These are phyloP conservation scores for Aphanocladium album DNA, from an alignment of 2,329 filamentous ascomycete genomes.

Conservation along the genomic window DNA sequence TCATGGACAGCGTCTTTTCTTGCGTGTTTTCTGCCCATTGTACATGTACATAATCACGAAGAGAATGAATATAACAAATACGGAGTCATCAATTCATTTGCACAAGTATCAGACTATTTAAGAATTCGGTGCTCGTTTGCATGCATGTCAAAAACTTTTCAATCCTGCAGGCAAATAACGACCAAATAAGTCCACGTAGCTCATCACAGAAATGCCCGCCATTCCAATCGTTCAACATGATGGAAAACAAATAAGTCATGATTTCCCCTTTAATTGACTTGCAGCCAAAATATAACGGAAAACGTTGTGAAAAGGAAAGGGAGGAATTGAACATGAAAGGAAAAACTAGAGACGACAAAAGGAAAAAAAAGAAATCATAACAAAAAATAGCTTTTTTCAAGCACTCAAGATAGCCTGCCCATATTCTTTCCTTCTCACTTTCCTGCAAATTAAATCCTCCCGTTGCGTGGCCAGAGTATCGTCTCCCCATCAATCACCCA, in stretches of 20 bases:
- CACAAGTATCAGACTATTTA: neutral
- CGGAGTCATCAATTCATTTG: neutral
- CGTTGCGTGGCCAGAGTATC: neutral
- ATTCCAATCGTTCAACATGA: neutral
- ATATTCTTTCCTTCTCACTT: neutral
- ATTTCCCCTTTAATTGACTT: neutral
- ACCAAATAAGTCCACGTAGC: neutral
- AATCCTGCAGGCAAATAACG: neutral
- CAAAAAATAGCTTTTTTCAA: neutral
- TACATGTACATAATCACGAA: neutral
- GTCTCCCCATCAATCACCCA: neutral
- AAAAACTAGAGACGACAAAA: neutral
- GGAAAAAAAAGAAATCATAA: neutral
- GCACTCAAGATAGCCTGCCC: conserved; percentile 1
- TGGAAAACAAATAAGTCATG: neutral
- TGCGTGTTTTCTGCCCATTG: no score
- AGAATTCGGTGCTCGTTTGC: neutral
- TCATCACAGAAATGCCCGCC: neutral
- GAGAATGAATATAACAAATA: neutral
- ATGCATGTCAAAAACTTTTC: neutral
- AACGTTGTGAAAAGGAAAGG: neutral
- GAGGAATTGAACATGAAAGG: neutral
- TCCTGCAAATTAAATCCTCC: conserved; percentile 1
- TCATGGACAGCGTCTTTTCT: no score
- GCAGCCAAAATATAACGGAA: neutral